phyloP scores from a whole-genome alignment of 768 basidiomycete genomes.

The Lactarius quietus region DNA sequence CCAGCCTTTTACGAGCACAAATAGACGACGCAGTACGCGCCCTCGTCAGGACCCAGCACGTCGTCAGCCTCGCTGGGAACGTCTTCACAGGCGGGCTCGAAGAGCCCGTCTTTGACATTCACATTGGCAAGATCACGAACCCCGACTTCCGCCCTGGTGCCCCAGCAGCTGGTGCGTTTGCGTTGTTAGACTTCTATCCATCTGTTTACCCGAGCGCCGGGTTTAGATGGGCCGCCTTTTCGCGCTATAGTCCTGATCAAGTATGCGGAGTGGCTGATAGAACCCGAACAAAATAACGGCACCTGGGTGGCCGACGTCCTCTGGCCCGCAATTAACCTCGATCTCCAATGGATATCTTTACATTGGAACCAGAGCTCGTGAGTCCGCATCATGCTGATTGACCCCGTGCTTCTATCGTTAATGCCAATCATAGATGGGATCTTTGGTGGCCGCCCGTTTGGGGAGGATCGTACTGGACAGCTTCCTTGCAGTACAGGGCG shows the following conservation, averaged over 20 bases:
- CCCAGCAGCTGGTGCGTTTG: constrained; percentile 16
- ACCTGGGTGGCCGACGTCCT: neutral
- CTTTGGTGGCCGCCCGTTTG: constrained; percentile 17
- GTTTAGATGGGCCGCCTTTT: constrained; percentile 15
- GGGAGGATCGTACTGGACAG: constrained; percentile 21
- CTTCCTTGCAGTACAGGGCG: constrained; percentile 16
- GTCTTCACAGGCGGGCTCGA: constrained; percentile 19
- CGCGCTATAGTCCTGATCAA: constrained; percentile 11
- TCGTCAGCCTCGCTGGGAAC: constrained; percentile 16
- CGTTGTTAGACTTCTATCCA: neutral
- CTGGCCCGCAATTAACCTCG: constrained; percentile 19
- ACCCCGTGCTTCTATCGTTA: neutral
- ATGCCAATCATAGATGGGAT: constrained; percentile 11
- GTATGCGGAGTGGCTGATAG: constrained; percentile 20
- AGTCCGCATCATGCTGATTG: neutral
- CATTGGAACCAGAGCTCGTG: constrained; percentile 23
- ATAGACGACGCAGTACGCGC: constrained; percentile 12
- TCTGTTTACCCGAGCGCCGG: neutral
- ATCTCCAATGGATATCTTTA: constrained; percentile 16
- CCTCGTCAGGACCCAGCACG: constrained; percentile 15
- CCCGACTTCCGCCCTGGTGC: neutral
- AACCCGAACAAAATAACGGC: constrained; percentile 13
- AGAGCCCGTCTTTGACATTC: constrained; percentile 10
- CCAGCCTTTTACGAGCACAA: constrained; percentile 10
- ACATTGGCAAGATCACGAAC: constrained; percentile 3